Evolutionary conservation across 495 filamentous ascomycete species (phyloP).

Genomic region (Neurospora hispaniola): DNA sequence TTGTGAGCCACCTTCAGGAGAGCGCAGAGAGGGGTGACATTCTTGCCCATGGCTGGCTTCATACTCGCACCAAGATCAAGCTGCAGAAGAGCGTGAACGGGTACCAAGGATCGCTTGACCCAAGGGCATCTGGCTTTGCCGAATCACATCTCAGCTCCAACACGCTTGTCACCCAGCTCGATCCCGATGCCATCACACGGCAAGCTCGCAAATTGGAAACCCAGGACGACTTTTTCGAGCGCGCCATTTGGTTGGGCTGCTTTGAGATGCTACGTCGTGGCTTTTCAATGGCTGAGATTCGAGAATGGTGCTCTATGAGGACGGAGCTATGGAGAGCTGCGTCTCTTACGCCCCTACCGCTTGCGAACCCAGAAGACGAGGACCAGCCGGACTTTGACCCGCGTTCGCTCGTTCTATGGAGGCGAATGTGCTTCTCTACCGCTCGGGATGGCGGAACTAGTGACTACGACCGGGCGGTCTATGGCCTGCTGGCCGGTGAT

Average conservation of each 20-base stretch:
- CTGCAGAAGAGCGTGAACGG: conserved; percentile 66
- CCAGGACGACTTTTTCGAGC: conserved; percentile 76
- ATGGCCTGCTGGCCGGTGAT: conserved; percentile 78
- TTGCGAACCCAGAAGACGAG: conserved; percentile 32
- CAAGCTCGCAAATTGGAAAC: conserved; percentile 63
- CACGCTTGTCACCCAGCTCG: conserved; percentile 73
- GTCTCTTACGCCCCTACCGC: conserved; percentile 46
- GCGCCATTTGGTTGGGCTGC: conserved; percentile 75
- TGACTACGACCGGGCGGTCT: conserved; percentile 80
- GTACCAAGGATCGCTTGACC: conserved; percentile 54
- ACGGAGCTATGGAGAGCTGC: conserved; percentile 80
- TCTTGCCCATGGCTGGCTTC: conserved; percentile 80
- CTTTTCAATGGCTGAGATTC: conserved; percentile 55
- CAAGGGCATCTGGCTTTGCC: conserved; percentile 42
- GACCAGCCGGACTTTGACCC: conserved; percentile 28
- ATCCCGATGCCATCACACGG: conserved; percentile 78
- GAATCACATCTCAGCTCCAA: conserved; percentile 49
- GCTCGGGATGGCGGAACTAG: conserved; percentile 56
- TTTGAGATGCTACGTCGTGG: conserved; percentile 84
- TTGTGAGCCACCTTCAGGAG: conserved; percentile 64
- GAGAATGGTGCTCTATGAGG: conserved; percentile 68
- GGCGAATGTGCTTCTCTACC: conserved; percentile 68
- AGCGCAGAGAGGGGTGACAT: conserved; percentile 52
- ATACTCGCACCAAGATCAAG: conserved; percentile 84
- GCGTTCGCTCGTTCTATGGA: conserved; percentile 56